Evolutionary conservation across 345 rosid species (phyloP).

Genomic region (Salix dunnii): DNA sequence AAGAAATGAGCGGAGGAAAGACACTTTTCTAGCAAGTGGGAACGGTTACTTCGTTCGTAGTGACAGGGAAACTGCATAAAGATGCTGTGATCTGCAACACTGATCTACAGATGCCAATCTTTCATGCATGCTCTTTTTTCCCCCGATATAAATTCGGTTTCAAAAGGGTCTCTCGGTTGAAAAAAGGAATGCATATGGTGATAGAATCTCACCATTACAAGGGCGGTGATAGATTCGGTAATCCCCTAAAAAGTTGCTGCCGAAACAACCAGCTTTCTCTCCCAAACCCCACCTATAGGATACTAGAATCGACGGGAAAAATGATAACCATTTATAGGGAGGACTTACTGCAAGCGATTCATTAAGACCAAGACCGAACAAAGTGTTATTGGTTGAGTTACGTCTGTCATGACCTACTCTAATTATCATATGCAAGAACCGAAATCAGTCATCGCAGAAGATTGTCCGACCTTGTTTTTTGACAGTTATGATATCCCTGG

Average conservation of each 20-base stretch:
- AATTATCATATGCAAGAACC: constrained; percentile 9
- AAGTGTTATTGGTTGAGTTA: neutral
- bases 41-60: neutral
- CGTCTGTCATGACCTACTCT: constrained; percentile 5
- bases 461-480: constrained; percentile 4
- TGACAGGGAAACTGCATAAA: constrained; percentile 1
- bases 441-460: neutral
- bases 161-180: neutral
- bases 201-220: constrained; percentile 4
- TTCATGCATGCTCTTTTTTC: neutral
- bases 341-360: neutral
- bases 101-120: constrained; percentile 2
- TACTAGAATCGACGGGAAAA: neutral
- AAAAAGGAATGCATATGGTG: neutral
- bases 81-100: constrained; percentile 10
- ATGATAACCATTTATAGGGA: neutral
- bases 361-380: neutral
- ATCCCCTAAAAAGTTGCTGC: neutral
- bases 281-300: neutral
- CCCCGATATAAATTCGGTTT: constrained; percentile 4
- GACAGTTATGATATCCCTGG: neutral
- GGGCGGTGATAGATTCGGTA: constrained; percentile 12
- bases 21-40: neutral
- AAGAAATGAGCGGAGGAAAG: neutral
- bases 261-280: neutral